These are phyloP conservation scores for Fusarium sp. DNA, from an alignment of 2,329 filamentous ascomycete genomes.

Conservation along the genomic window DNA sequence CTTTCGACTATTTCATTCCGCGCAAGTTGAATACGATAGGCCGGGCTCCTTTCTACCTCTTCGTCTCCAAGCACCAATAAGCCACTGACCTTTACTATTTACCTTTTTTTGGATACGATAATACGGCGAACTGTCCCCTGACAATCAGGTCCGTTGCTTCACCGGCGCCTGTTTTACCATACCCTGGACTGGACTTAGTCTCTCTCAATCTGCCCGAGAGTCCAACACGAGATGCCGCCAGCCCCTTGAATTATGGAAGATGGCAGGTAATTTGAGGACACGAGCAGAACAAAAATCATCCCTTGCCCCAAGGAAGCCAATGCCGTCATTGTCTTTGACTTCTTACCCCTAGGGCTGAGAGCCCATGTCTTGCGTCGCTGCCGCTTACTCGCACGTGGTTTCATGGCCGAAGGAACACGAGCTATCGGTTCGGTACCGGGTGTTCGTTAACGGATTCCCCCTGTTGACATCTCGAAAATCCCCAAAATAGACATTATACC, in stretches of 20 bases:
- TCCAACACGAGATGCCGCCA: constrained; percentile 40
- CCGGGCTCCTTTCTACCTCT: not conserved
- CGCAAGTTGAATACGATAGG: not conserved
- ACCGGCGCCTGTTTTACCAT: constrained; percentile 2
- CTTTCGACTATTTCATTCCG: not conserved
- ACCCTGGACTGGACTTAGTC: constrained; percentile 15
- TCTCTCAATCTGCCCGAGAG: not conserved
- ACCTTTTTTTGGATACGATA: constrained; percentile 37
- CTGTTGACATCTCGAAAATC: constrained; percentile 39
- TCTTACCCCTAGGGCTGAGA: constrained; percentile 39
- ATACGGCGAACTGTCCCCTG: not conserved
- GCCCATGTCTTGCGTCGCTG: constrained; percentile 29
- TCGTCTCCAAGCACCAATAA: constrained; percentile 1
- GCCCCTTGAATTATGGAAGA: constrained; percentile 15
- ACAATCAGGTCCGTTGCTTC: constrained; percentile 2
- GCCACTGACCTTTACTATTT: not conserved
- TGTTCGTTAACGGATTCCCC: constrained; percentile 37
- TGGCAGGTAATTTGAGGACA: constrained; percentile 33
- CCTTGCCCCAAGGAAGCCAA: constrained; percentile 14
- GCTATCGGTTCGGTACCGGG: constrained; percentile 26
- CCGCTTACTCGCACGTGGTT: constrained; percentile 39
- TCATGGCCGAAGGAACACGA: constrained; percentile 43
- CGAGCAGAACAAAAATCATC: constrained; percentile 14
- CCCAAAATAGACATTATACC: constrained; percentile 47
- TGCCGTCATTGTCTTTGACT: constrained; percentile 23